phyloP scores from a whole-genome alignment of 2,329 filamentous ascomycete species.

The Penicillium sumatraense region DNA sequence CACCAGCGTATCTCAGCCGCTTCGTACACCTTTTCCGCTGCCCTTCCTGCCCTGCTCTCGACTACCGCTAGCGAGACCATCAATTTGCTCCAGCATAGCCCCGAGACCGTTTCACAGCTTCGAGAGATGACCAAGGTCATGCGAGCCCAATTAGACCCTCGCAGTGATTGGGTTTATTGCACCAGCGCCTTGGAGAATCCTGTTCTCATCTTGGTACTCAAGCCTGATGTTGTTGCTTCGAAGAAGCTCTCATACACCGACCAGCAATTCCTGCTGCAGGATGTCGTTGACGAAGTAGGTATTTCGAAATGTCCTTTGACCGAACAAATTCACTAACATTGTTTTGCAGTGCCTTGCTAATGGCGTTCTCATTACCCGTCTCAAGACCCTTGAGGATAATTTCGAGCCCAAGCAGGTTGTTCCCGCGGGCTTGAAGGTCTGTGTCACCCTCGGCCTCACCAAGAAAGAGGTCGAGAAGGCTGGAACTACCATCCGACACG shows the following conservation, averaged over 20 bases:
- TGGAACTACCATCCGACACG: slow-evolving; percentile 83
- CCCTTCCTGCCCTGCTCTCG: slow-evolving; percentile 87
- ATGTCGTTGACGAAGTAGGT: slow-evolving; percentile 92
- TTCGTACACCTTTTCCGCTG: slow-evolving; percentile 94
- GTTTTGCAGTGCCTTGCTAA: slow-evolving; percentile 73
- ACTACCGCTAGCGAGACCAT: slow-evolving; percentile 96
- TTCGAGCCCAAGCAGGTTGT: slow-evolving; percentile 69
- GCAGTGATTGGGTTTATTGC: slow-evolving; percentile 90
- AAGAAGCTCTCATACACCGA: slow-evolving; percentile 72
- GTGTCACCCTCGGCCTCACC: slow-evolving; percentile 81
- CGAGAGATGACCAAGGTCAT: slow-evolving; percentile 87
- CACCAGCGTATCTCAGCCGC: slow-evolving; percentile 93
- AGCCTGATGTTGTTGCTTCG: slow-evolving; percentile 76
- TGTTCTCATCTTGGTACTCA: slow-evolving; percentile 80
- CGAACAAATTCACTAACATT: slow-evolving; percentile 9
- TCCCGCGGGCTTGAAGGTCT: slow-evolving; percentile 86
- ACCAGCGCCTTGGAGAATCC: slow-evolving; percentile 85
- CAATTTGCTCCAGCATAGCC: slow-evolving; percentile 81
- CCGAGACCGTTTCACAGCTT: slow-evolving; percentile 76
- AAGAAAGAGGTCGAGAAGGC: slow-evolving; percentile 97
- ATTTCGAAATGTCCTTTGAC: slow-evolving; percentile 9
- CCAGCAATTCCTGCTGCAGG: slow-evolving; percentile 82
- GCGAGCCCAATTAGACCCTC: slow-evolving; percentile 84
- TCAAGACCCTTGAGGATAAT: slow-evolving; percentile 76
- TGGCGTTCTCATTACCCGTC: slow-evolving; percentile 82